Conservation (phyloP, 2,329 filamentous ascomycete genomes). For the Aspergillus sp. region DNA sequence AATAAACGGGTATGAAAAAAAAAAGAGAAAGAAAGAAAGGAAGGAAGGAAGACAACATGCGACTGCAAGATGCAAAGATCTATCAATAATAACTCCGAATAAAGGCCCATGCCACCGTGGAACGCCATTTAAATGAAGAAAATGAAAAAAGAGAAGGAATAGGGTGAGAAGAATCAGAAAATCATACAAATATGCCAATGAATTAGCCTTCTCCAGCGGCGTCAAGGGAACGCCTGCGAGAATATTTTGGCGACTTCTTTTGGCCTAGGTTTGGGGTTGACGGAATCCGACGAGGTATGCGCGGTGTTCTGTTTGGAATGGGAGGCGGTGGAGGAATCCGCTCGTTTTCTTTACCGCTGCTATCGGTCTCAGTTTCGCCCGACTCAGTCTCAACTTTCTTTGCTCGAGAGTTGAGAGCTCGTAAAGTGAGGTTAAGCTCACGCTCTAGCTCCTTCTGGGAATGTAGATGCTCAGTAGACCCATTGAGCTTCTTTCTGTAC, state of each 20-base stretch:
- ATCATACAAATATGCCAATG: not conserved
- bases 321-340: constrained; percentile 24
- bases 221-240: constrained; percentile 36
- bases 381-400: constrained; percentile 26
- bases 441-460: constrained; percentile 56
- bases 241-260: constrained; percentile 23
- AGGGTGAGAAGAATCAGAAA: constrained; percentile 5
- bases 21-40: not conserved
- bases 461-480: constrained; percentile 49
- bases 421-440: constrained; percentile 52
- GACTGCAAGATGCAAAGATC: constrained; percentile 8
- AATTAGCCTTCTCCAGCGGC: constrained; percentile 24
- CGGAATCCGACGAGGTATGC: constrained; percentile 32
- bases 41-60: not conserved
- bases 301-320: constrained; percentile 23
- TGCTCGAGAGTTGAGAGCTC: constrained; percentile 31
- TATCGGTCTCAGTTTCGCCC: constrained; percentile 38
- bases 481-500: constrained; percentile 59
- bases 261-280: constrained; percentile 36
- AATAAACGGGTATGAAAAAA: not conserved
- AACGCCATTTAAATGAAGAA: not conserved
- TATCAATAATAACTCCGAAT: not conserved
- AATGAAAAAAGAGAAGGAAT: not conserved
- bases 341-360: constrained; percentile 39
- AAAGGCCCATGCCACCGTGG: not conserved